A percentile compares a stretch with the other conserved stretches of the same genome.
phyloP scores from a whole-genome alignment of 805 yeast genomes.

The Saturnispora diversa region DNA sequence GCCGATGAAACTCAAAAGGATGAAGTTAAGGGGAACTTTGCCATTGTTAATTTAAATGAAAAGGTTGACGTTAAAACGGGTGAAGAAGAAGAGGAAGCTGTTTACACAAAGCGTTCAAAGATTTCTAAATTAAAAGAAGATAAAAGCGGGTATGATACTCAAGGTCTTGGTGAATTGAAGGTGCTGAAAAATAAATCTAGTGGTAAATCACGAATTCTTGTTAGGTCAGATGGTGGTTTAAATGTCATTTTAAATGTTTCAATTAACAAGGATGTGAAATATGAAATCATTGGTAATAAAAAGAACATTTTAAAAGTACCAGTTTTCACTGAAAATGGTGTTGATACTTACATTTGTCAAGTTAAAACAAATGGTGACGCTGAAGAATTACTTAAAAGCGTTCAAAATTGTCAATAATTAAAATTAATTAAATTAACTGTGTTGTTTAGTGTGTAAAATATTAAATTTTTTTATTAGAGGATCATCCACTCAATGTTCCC shows the following conservation, averaged over 20 bases:
- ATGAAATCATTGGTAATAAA: conserved; percentile 48
- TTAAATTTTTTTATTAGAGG: no score
- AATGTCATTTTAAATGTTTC: conserved; percentile 65
- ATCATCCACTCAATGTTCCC: no score
- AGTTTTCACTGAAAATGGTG: conserved; percentile 46
- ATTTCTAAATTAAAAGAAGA: conserved; percentile 51
- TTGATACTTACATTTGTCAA: conserved; percentile 61
- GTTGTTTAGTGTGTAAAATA: conserved; percentile 1
- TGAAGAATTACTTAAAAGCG: conserved; percentile 35
- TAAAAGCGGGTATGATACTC: conserved; percentile 47
- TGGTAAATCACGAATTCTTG: conserved; percentile 57
- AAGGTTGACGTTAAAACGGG: conserved; percentile 62
- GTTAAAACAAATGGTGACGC: conserved; percentile 76
- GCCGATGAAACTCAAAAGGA: conserved; percentile 35
- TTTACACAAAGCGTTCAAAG: conserved; percentile 64
- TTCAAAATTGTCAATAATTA: conserved; percentile 20
- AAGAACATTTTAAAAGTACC: conserved; percentile 64
- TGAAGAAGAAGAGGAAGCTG: conserved; percentile 69
- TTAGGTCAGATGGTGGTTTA: conserved; percentile 85
- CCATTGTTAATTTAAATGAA: conserved; percentile 38
- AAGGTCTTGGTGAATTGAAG: conserved; percentile 80
- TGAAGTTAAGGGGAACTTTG: conserved; percentile 42
- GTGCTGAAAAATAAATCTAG: conserved; percentile 55
- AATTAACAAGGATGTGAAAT: conserved; percentile 50
- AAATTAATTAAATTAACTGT: no score